Base-by-base conservation (phyloP, 768 basidiomycete species). In the Polyporus arcularius region DNA sequence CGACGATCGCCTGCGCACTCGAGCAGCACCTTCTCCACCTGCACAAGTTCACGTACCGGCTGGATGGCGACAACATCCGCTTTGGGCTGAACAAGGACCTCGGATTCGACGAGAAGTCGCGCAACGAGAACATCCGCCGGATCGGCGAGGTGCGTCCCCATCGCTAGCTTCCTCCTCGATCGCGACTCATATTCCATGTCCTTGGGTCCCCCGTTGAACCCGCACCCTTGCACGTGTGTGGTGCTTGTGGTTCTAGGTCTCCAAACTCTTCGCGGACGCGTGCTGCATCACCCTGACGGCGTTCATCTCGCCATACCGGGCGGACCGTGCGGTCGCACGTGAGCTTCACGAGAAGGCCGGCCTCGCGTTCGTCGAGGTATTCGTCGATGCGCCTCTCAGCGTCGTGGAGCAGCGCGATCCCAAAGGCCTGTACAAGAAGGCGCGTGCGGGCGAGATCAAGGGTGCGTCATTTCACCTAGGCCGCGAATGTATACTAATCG, bases 51-150 rank as follows among this genome's bases (percentile, higher is more conserved):
- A 79, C 88, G 45, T 98, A 98, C 75, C 87, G 96, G 28, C 82
- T 99, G 39, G 97, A 99, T 69, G 97, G 97, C 3, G 97, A 98
- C 77, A 96, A 95, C 72, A 80, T 99, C 56, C 87, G 97, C 62
- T 94, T 96, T 69, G 97, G 97, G 8, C 79, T 99, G 53, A 99
- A 98, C 82, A 98, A 91, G 76, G 95, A 97, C 71, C 87, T 98
- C 42, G 93, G 94, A 4, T 98, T 98, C 68, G 90, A 93, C 67
- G 93, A 95, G 70, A 87, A 85, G 70, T 95, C 95, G 51, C 84
- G 95, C 57, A 91, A 90, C 64, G 93, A 97, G 76, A 96, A 99
- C 76, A 98, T 99, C 71, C 88, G 97, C 53, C 83, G 97, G 58
- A 97, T 98, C 62, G 94, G 95, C 66, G 96, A 99, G 87, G 94